phyloP scores from a whole-genome alignment of 306 rosid genomes.

The Prinsepia uniflora region DNA sequence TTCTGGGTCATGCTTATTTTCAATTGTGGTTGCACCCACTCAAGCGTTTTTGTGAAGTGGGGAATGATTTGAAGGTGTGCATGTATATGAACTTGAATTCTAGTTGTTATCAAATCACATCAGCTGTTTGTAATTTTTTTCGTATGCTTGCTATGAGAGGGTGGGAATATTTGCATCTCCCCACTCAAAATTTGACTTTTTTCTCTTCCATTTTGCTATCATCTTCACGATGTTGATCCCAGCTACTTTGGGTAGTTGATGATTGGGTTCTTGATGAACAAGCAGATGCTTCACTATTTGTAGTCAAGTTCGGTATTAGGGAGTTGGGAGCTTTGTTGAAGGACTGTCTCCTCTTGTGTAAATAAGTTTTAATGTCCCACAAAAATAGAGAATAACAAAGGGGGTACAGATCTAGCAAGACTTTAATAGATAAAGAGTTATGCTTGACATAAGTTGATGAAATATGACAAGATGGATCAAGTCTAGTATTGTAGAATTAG shows the following conservation, averaged over 20 bases:
- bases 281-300: neutral
- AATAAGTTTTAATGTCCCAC: neutral
- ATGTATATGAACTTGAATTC: neutral
- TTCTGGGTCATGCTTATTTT: neutral
- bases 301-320: neutral
- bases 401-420: neutral
- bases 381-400: neutral
- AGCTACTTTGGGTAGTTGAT: neutral
- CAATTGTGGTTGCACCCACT: neutral
- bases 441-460: neutral
- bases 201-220: neutral
- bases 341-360: neutral
- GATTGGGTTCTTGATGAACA: no score
- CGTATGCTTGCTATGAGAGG: neutral
- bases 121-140: neutral
- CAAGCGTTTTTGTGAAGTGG: neutral
- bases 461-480: neutral
- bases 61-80: neutral
- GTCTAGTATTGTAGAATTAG: neutral
- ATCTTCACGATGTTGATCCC: constrained; percentile 5
- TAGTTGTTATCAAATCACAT: neutral
- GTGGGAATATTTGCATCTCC: neutral
- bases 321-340: neutral
- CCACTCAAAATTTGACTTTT: neutral
- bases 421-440: neutral